Evolutionary conservation across 495 filamentous ascomycete genomes (phyloP).

Genomic region (Halenospora varia): DNA sequence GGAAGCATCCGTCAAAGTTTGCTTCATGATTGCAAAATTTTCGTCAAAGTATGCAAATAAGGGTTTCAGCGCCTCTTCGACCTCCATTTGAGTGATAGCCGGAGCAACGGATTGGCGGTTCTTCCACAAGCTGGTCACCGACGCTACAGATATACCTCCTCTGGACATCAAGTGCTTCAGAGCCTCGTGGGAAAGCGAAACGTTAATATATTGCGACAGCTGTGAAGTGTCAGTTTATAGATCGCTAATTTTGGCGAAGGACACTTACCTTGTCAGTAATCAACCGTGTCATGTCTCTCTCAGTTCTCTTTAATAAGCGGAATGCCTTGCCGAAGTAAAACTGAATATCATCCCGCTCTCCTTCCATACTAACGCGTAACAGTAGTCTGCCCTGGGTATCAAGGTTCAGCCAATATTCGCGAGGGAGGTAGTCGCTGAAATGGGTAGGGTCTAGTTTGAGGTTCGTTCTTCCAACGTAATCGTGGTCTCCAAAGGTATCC

Average conservation of each 20-base stretch:
- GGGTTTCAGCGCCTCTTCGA: constrained; percentile 77
- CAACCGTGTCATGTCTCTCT: constrained; percentile 95
- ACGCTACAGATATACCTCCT: constrained; percentile 63
- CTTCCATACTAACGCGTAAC: constrained; percentile 95
- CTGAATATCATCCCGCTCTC: constrained; percentile 95
- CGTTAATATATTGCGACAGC: constrained; percentile 93
- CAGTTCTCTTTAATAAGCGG: constrained; percentile 87
- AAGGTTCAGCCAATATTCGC: constrained; percentile 96
- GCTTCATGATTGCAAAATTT: constrained; percentile 98
- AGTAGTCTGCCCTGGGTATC: constrained; percentile 92
- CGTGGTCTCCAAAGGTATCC: constrained; percentile 95
- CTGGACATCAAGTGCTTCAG: constrained; percentile 68
- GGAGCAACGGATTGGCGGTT: constrained; percentile 48
- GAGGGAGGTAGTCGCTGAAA: constrained; percentile 91
- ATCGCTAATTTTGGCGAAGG: neutral
- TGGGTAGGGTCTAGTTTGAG: constrained; percentile 92
- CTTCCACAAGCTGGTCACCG: constrained; percentile 76
- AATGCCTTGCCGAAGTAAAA: constrained; percentile 99
- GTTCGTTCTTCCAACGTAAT: constrained; percentile 91
- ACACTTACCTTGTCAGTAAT: constrained; percentile 89
- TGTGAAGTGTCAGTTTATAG: constrained; percentile 32
- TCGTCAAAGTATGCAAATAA: constrained; percentile 98
- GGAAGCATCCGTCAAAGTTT: constrained; percentile 84
- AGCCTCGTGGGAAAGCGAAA: constrained; percentile 78
- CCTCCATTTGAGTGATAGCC: constrained; percentile 62